A percentile compares a stretch with the other conserved stretches of the same genome.
phyloP scores from a whole-genome alignment of 768 basidiomycete genomes.

The Phlebiopsis gigantea region DNA sequence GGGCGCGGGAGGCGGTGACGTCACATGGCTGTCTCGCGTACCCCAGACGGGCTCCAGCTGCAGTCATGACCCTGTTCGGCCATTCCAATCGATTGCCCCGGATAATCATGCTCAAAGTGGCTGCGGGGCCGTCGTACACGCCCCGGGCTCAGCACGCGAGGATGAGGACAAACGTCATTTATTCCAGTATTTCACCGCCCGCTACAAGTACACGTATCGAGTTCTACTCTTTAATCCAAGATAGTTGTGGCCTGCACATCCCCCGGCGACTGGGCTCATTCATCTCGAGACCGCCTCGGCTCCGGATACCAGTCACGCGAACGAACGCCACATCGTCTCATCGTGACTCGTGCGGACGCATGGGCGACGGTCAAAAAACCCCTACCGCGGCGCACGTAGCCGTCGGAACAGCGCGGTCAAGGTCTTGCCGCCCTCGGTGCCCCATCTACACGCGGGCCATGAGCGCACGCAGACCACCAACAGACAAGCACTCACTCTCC shows the following conservation, averaged over 20 bases:
- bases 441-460: constrained; percentile 45
- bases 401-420: constrained; percentile 63
- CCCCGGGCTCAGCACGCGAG: no score
- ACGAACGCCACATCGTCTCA: no score
- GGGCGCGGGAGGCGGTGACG: background rate
- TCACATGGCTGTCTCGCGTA: background rate
- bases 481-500: constrained; percentile 52
- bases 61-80: background rate
- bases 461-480: constrained; percentile 1
- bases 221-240: no score
- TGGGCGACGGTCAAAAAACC: no score
- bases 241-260: no score
- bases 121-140: no score
- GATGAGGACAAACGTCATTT: no score
- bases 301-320: background rate
- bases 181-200: no score
- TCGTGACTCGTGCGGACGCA: no score
- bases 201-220: no score
- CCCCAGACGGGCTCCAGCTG: background rate
- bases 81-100: background rate
- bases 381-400: constrained; percentile 53
- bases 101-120: no score
- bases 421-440: constrained; percentile 63
- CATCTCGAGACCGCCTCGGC: background rate
- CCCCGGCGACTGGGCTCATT: background rate